Percentiles rank a stretch among this genome's conserved stretches.
These are phyloP conservation scores for Fraxinus floribunda DNA, from an alignment of 305 asterid species.

Conservation along the genomic window DNA sequence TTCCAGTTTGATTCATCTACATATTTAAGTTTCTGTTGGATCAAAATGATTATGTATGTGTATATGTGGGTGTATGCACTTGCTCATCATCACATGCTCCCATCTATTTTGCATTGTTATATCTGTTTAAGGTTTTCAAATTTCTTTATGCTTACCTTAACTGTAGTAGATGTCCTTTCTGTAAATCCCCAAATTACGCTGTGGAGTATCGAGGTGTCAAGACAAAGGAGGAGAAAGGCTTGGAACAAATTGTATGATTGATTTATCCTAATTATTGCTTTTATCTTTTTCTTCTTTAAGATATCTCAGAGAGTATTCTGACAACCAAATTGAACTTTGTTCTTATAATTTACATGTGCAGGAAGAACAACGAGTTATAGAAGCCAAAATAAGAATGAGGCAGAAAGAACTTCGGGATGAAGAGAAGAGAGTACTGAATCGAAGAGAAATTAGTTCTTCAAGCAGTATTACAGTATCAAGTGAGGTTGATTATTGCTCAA, in stretches of 20 bases:
- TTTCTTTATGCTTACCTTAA: conserved; percentile 43
- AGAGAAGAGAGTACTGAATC: conserved; percentile 64
- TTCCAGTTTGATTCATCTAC: neutral
- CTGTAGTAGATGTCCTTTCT: conserved; percentile 77
- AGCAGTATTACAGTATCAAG: conserved; percentile 51
- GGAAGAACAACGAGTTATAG: conserved; percentile 98
- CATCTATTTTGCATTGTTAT: neutral
- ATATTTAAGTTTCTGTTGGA: conserved; percentile 2
- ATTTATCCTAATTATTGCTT: neutral
- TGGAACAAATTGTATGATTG: neutral
- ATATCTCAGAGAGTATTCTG: conserved; percentile 20
- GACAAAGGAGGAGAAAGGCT: neutral
- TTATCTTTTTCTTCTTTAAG: conserved; percentile 3
- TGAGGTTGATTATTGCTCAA: conserved; percentile 59
- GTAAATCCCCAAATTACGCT: conserved; percentile 54
- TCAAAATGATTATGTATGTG: neutral
- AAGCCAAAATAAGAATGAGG: conserved; percentile 96
- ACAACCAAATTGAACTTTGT: conserved; percentile 3
- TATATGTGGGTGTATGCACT: neutral
- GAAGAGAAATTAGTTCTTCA: conserved; percentile 58
- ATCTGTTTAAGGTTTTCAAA: conserved; percentile 4
- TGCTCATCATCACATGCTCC: neutral
- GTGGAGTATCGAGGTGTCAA: neutral
- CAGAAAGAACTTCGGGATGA: conserved; percentile 90
- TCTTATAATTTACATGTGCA: conserved; percentile 19